phyloP scores from a whole-genome alignment of 345 rosid genomes.

The Eucalyptus dawsonii region DNA sequence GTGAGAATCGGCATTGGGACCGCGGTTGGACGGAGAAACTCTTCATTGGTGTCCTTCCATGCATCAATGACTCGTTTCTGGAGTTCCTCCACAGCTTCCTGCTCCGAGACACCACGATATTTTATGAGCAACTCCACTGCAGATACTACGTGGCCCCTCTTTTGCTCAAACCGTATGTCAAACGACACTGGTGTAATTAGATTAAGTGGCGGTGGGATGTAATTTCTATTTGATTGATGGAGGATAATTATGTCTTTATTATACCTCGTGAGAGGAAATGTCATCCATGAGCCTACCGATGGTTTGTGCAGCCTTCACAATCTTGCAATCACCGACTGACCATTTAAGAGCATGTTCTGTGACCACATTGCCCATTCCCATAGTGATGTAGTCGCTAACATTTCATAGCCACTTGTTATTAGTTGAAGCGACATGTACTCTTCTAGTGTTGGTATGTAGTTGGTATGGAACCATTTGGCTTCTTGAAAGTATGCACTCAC shows the following conservation, averaged over 20 bases:
- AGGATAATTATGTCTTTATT: background rate
- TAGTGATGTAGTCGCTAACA: background rate
- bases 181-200: background rate
- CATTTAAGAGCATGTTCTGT: background rate
- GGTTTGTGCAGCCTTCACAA: background rate
- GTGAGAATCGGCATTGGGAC: constrained; percentile 1
- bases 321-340: background rate
- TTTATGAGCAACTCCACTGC: background rate
- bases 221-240: background rate
- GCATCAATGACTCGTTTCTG: background rate
- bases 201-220: background rate
- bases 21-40: background rate
- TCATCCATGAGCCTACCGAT: background rate
- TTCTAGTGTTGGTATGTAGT: background rate
- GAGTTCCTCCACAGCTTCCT: background rate
- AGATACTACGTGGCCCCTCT: background rate
- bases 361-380: background rate
- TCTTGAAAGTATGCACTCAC: background rate
- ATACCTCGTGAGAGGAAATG: background rate
- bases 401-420: background rate
- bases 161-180: background rate
- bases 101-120: background rate
- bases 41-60: constrained; percentile 23
- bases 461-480: background rate
- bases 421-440: background rate